Base-by-base conservation (phyloP, 495 filamentous ascomycete genomes). In the Cladorrhinum samala region DNA sequence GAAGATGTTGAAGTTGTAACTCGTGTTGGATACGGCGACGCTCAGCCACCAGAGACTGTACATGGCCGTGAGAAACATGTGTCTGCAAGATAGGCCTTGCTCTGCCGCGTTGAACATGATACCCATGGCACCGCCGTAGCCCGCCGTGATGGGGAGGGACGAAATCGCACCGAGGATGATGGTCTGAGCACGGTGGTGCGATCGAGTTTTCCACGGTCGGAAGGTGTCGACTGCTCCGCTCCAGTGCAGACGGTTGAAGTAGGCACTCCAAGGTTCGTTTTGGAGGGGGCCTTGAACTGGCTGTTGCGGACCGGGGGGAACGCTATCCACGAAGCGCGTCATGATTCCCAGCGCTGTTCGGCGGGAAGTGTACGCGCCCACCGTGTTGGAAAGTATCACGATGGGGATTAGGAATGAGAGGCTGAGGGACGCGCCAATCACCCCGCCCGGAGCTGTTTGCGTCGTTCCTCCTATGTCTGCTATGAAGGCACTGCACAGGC, bases 191-290 rank as follows among this genome's bases (percentile, higher is more conserved):
- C 5, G 17, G n/a, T 5, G 5, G 7, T 3, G 13, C 5, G 6
- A 4, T 4, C n/a, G 39, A 41, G 39, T 41, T 17, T 41, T 41
- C 39, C 39, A 41, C n/a, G 39, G 39, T 4, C 39, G 39, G n/a
- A 41, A 41, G 13, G 39, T 41, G n/a, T 41, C 39, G 13, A 41
- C 39, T 41, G 4, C 13, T 41, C 39, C 39, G 17, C n/a, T 41
- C 39, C 39, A 54, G 37, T 54, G 45, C 19, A 43, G 39, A 17
- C 46, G 20, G 30, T 49, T 42, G 36, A 54, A 54, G 21, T 54
- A 54, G 3, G 40, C 13, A 3, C 30, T 13, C 52, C 52, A 54
- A 14, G 13, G 25, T 38, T 33, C 21, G 25, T 30, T 13, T 14
- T 7, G 1, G 27, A 5, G 7, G 5, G 11, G 41, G 19, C 16